Percentiles rank a stretch among this genome's conserved stretches.
These are phyloP conservation scores for Penicillium chermesinum DNA, from an alignment of 495 filamentous ascomycete genomes.

Conservation along the genomic window DNA sequence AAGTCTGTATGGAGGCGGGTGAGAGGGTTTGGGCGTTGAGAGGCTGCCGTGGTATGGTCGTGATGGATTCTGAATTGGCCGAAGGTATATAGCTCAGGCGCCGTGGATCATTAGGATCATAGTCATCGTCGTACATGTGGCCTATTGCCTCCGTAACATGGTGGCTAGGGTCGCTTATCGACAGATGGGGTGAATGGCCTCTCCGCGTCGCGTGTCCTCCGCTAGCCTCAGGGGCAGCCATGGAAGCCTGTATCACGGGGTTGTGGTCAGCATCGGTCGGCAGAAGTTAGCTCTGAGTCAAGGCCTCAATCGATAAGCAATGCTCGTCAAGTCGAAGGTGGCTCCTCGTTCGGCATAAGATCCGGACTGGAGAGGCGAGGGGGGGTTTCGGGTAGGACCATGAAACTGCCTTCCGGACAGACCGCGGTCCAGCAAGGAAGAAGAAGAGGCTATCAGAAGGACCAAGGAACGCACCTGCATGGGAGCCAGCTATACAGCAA, in stretches of 20 bases:
- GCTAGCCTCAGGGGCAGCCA: conserved; percentile 48
- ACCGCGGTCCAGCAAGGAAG: not conserved
- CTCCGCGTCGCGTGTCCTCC: conserved; percentile 50
- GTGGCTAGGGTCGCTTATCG: conserved; percentile 78
- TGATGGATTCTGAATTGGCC: conserved; percentile 44
- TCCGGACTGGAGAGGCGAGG: not conserved
- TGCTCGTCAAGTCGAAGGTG: not conserved
- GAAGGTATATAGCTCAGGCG: conserved; percentile 62
- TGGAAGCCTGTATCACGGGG: conserved; percentile 41
- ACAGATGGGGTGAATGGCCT: conserved; percentile 62
- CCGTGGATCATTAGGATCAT: conserved; percentile 56
- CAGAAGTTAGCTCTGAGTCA: not conserved
- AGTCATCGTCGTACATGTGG: conserved; percentile 87
- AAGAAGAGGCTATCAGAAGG: conserved; percentile 2
- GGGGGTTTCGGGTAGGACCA: not conserved
- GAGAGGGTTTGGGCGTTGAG: conserved; percentile 44
- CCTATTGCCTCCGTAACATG: conserved; percentile 98
- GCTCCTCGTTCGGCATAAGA: not conserved
- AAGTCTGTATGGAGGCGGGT: conserved; percentile 24
- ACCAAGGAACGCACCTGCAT: conserved; percentile 39
- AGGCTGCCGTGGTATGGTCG: conserved; percentile 40
- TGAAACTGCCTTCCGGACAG: not conserved
- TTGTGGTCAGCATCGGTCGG: conserved; percentile 6
- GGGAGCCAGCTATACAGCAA: conserved; percentile 33
- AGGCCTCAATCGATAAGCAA: not conserved